Conservation (phyloP, 208 protist genomes). For the Trypanosomatidae sp. region DNA sequence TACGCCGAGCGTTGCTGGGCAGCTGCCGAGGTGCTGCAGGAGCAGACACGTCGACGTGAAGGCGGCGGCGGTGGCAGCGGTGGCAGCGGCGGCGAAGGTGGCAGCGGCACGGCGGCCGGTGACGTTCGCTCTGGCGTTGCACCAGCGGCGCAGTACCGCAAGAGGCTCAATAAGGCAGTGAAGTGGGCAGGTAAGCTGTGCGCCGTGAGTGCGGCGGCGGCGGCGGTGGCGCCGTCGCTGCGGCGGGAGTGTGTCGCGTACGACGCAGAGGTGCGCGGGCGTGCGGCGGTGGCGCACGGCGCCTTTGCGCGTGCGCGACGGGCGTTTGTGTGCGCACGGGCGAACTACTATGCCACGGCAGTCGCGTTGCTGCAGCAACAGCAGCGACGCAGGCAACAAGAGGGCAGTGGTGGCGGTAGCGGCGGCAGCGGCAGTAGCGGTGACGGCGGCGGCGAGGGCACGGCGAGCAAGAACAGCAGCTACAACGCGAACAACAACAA, state of each 20-base stretch:
- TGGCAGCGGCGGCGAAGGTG: too few species aligned
- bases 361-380: too few species aligned
- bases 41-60: constrained; percentile 22
- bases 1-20: constrained; percentile 82
- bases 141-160: constrained; percentile 47
- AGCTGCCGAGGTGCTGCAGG: constrained; percentile 44
- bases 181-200: constrained; percentile 59
- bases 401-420: too few species aligned
- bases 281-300: constrained; percentile 28
- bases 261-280: constrained; percentile 33
- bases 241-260: constrained; percentile 47
- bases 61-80: constrained; percentile 4
- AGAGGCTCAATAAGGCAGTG: constrained; percentile 78
- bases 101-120: too few species aligned
- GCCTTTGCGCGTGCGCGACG: constrained; percentile 37
- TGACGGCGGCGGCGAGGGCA: too few species aligned
- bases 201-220: constrained; percentile 9
- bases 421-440: too few species aligned
- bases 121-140: too few species aligned
- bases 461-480: too few species aligned
- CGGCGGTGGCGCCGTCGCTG: constrained; percentile 28
- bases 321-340: constrained; percentile 30
- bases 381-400: too few species aligned
- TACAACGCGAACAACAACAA: too few species aligned
- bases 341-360: constrained; percentile 18